Evolutionary conservation across 805 yeast species (phyloP).

Genomic region (Clavispora phyllophila): DNA sequence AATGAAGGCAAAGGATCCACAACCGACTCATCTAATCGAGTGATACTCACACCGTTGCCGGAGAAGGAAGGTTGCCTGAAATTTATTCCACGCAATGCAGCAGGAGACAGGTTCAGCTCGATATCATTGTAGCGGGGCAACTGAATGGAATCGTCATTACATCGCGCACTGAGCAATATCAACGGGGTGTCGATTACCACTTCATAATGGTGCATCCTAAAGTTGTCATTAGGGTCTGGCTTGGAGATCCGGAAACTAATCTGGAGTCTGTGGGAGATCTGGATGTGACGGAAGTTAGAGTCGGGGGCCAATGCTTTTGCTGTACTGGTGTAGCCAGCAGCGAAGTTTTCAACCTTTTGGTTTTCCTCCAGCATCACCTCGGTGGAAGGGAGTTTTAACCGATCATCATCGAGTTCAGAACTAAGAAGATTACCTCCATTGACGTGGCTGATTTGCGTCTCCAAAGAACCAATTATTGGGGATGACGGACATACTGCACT

Average conservation of each 20-base stretch:
- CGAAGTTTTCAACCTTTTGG: conserved; percentile 24
- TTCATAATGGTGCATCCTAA: conserved; percentile 66
- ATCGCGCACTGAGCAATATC: conserved; percentile 38
- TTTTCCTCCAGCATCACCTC: conserved; percentile 25
- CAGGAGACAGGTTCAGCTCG: conserved; percentile 10
- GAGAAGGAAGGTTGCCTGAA: conserved; percentile 38
- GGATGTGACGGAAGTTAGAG: conserved; percentile 56
- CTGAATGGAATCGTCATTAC: conserved; percentile 36
- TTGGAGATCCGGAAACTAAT: conserved; percentile 64
- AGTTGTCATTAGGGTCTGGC: conserved; percentile 44
- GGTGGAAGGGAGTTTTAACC: conserved; percentile 27
- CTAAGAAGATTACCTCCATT: conserved; percentile 4
- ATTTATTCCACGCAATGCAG: conserved; percentile 16
- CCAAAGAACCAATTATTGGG: conserved; percentile 36
- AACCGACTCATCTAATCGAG: conserved; percentile 18
- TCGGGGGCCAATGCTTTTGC: conserved; percentile 54
- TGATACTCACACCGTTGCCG: conserved; percentile 28
- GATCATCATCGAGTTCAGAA: conserved; percentile 14
- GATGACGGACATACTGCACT: conserved; percentile 16
- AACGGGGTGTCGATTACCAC: conserved; percentile 78
- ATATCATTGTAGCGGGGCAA: conserved; percentile 36
- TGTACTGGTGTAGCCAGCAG: conserved; percentile 31
- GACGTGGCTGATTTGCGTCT: conserved; percentile 31
- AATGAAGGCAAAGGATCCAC: conserved; percentile 49
- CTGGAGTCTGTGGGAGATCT: conserved; percentile 63